Evolutionary conservation across 176 grass and related monocot species (phyloP).

Genomic region (Oryza meridionalis): DNA sequence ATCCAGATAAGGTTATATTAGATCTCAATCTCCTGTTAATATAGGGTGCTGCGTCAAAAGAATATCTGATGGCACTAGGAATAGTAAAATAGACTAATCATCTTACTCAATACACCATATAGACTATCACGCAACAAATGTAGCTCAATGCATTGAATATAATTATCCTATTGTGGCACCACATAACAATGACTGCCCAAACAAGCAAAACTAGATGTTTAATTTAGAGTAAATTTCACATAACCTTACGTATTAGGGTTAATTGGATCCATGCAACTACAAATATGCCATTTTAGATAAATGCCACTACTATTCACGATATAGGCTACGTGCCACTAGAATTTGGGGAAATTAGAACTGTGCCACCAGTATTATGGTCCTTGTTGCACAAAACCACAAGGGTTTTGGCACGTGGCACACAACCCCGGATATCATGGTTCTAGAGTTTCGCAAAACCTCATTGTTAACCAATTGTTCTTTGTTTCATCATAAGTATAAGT

Average conservation of each 20-base stretch:
- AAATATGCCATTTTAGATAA: no score
- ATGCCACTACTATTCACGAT: no score
- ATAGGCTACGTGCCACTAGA: no score
- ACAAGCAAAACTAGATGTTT: background rate
- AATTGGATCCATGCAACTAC: no score
- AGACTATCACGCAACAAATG: background rate
- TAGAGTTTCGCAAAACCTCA: background rate
- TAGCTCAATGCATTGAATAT: background rate
- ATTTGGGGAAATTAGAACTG: no score
- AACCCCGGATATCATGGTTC: background rate
- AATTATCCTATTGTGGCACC: background rate
- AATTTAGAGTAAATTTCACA: conserved; percentile 1
- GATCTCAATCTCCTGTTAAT: conserved; percentile 15
- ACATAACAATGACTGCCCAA: background rate
- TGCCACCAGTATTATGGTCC: background rate
- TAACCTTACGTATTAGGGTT: background rate
- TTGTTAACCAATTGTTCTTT: background rate
- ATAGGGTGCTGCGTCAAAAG: background rate
- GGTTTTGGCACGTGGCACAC: background rate
- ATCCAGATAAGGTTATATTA: conserved; percentile 9
- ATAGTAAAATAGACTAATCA: background rate
- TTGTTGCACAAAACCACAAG: background rate
- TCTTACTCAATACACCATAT: background rate
- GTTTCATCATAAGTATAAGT: background rate
- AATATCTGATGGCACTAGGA: background rate